phyloP scores from a whole-genome alignment of 805 yeast species.

The Wickerhamomyces silvicola region DNA sequence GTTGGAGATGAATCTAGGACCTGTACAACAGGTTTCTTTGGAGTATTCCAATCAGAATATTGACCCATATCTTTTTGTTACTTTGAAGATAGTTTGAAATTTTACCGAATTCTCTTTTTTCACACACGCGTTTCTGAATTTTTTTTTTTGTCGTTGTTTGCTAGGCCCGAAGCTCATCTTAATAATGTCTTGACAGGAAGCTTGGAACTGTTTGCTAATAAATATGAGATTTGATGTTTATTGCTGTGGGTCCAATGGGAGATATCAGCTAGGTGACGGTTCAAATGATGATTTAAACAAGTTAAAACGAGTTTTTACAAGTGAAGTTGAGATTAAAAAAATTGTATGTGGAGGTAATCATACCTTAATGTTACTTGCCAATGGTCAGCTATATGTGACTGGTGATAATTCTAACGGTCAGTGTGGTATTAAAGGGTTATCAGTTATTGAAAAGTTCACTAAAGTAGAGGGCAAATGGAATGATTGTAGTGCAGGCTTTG shows the following conservation, averaged over 20 bases:
- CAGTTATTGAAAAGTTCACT: constrained; percentile 18
- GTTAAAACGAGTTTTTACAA: constrained; percentile 15
- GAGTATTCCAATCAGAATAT: not conserved
- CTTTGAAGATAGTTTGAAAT: not conserved
- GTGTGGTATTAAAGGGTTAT: constrained; percentile 29
- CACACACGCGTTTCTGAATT: constrained; percentile 1
- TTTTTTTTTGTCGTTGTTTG: no score
- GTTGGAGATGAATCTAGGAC: constrained; percentile 47
- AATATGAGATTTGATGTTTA: no score
- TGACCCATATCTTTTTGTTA: not conserved
- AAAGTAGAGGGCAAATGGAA: constrained; percentile 29
- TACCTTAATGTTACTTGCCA: constrained; percentile 48
- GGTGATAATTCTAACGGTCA: constrained; percentile 61
- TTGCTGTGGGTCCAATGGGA: constrained; percentile 83
- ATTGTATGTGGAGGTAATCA: constrained; percentile 86
- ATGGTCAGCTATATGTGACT: constrained; percentile 47
- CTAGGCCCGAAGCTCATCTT: no score
- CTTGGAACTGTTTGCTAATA: no score
- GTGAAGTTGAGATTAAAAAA: constrained; percentile 26
- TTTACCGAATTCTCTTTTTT: not conserved
- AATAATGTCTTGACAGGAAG: no score
- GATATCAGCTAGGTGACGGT: constrained; percentile 61
- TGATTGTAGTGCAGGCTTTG: constrained; percentile 74
- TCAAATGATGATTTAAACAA: constrained; percentile 41
- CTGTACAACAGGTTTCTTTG: constrained; percentile 30